Evolutionary conservation across 306 rosid genomes (phyloP).

Genomic region (Fagus sylvatica): DNA sequence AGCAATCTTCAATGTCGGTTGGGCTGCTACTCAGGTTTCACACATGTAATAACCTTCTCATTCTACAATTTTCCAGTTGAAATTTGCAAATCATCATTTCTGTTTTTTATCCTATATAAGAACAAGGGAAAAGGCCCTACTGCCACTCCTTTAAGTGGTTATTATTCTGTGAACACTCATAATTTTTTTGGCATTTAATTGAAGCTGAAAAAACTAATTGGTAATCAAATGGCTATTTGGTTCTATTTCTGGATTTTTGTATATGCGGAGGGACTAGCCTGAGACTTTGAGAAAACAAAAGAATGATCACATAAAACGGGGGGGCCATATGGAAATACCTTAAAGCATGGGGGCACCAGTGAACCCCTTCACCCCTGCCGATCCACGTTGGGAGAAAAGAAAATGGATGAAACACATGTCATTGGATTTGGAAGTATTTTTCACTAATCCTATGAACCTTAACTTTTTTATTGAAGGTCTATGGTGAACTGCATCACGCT

Average conservation of each 20-base stretch:
- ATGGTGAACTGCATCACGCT: constrained; percentile 92
- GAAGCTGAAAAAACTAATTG: not conserved
- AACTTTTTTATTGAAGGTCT: constrained; percentile 61
- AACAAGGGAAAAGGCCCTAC: not conserved
- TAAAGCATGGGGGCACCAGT: constrained; percentile 19
- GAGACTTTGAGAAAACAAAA: not conserved
- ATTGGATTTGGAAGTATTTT: constrained; percentile 14
- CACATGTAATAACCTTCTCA: constrained; percentile 71
- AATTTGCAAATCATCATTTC: not conserved
- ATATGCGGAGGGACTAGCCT: not conserved
- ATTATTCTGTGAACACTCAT: not conserved
- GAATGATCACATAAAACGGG: not conserved
- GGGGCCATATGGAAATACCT: not conserved
- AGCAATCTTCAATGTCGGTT: constrained; percentile 87
- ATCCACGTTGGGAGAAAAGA: constrained; percentile 4
- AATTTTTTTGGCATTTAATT: not conserved
- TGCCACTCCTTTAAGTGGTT: not conserved
- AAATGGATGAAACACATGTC: constrained; percentile 7
- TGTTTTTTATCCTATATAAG: not conserved
- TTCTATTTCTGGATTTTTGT: not conserved
- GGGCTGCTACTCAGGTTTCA: constrained; percentile 98
- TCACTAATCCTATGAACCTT: not conserved
- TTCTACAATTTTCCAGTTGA: constrained; percentile 29
- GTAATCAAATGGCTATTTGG: not conserved
- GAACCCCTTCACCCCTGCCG: constrained; percentile 25